A percentile compares a stretch with the other conserved stretches of the same genome.
phyloP scores from a whole-genome alignment of 2,329 filamentous ascomycete genomes.

The Diaporthe citri region DNA sequence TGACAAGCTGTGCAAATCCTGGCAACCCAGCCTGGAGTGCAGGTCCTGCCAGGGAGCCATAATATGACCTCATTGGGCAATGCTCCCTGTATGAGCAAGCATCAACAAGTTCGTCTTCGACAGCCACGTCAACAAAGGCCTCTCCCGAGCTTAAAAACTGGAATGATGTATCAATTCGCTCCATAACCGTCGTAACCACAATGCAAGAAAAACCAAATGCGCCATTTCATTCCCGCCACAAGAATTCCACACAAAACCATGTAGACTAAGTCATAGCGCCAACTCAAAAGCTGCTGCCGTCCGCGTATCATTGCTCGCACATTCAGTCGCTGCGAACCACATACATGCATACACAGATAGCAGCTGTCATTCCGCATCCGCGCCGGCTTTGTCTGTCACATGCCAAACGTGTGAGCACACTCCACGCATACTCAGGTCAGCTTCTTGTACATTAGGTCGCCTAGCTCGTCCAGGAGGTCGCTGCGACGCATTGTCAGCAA shows the following conservation, averaged over 20 bases:
- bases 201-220: conserved; percentile 13
- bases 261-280: background rate
- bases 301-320: conserved; percentile 34
- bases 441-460: conserved; percentile 66
- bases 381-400: background rate
- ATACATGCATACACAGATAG: background rate
- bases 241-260: background rate
- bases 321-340: conserved; percentile 10
- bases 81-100: background rate
- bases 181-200: background rate
- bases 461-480: conserved; percentile 86
- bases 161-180: background rate
- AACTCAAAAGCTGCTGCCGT: conserved; percentile 6
- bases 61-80: background rate
- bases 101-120: no score
- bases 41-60: background rate
- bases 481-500: background rate
- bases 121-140: background rate
- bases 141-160: background rate
- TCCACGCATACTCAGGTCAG: conserved; percentile 43
- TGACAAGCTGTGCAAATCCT: background rate
- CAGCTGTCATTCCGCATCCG: background rate
- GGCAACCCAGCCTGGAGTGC: background rate
- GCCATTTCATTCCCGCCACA: background rate
- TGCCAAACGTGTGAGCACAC: background rate